phyloP scores from a whole-genome alignment of 129 eudicot species.

The Chrysanthemum seticuspe region DNA sequence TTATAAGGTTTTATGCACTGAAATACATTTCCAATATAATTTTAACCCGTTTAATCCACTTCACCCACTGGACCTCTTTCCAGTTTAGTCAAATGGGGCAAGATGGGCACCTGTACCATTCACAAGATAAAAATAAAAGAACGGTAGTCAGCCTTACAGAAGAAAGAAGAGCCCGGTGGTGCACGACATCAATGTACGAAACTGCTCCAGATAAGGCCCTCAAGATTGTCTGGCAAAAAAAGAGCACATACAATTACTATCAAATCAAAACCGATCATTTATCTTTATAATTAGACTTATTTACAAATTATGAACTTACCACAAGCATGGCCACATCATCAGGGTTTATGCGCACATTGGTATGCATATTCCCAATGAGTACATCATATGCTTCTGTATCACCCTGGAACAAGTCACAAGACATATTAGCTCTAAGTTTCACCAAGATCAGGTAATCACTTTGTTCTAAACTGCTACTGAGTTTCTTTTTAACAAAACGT shows the following conservation, averaged over 20 bases:
- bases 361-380: slow-evolving; percentile 58
- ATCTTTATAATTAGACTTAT: slow-evolving; percentile 6
- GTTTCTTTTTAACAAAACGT: too few species aligned
- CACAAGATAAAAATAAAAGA: background rate
- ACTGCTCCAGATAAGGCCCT: slow-evolving; percentile 76
- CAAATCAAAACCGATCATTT: background rate
- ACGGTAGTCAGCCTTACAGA: slow-evolving; percentile 55
- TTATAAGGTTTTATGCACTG: background rate
- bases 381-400: slow-evolving; percentile 52
- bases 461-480: too few species aligned
- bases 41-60: too few species aligned
- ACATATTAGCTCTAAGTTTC: slow-evolving; percentile 2
- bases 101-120: background rate
- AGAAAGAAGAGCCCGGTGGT: slow-evolving; percentile 68
- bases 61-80: background rate
- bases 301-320: slow-evolving; percentile 42
- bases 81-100: background rate
- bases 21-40: background rate
- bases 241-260: background rate
- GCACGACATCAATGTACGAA: slow-evolving; percentile 55
- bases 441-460: too few species aligned
- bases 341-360: slow-evolving; percentile 44
- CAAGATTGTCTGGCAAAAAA: slow-evolving; percentile 61
- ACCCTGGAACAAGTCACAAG: slow-evolving; percentile 48
- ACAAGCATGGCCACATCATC: slow-evolving; percentile 88